Conservation (phyloP, 441 rosid genomes). For the Daphne laureola region DNA sequence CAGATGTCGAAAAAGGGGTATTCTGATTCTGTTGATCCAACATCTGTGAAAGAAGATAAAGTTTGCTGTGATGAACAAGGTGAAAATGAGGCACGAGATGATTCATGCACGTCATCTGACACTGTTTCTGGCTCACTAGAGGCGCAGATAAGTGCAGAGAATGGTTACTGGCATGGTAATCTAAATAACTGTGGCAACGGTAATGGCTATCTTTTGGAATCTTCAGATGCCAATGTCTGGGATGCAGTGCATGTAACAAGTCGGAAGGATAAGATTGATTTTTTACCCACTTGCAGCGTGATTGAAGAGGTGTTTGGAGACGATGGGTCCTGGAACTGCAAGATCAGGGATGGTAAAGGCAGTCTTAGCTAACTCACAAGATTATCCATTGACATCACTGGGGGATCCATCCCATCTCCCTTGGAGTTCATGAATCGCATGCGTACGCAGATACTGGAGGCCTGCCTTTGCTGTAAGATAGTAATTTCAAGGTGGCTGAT, state of each 20-base stretch:
- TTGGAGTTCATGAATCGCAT: too few species aligned
- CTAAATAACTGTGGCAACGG: constrained; percentile 13
- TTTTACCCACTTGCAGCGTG: constrained; percentile 46
- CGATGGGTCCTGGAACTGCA: constrained; percentile 28
- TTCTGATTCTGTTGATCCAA: constrained; percentile 4
- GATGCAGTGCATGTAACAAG: constrained; percentile 24
- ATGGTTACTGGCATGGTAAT: constrained; percentile 14
- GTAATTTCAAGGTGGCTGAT: too few species aligned
- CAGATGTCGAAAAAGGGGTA: constrained; percentile 7
- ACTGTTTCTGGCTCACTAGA: constrained; percentile 12
- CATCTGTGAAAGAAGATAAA: constrained; percentile 13
- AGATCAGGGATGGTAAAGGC: constrained; percentile 21
- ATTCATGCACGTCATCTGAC: constrained; percentile 30
- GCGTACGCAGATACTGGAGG: too few species aligned
- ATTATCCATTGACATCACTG: too few species aligned
- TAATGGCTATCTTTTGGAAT: constrained; percentile 23
- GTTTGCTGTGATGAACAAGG: constrained; percentile 11
- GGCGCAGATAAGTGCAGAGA: constrained; percentile 14
- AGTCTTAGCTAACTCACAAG: not conserved
- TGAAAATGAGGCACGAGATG: constrained; percentile 21
- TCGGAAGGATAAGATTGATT: constrained; percentile 26
- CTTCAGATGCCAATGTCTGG: constrained; percentile 30
- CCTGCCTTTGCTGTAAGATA: too few species aligned
- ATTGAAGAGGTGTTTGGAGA: constrained; percentile 51
- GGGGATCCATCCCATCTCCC: too few species aligned